Base-by-base conservation (phyloP, 352 stramenopile species). In the Globisporangium acanthophoron region DNA sequence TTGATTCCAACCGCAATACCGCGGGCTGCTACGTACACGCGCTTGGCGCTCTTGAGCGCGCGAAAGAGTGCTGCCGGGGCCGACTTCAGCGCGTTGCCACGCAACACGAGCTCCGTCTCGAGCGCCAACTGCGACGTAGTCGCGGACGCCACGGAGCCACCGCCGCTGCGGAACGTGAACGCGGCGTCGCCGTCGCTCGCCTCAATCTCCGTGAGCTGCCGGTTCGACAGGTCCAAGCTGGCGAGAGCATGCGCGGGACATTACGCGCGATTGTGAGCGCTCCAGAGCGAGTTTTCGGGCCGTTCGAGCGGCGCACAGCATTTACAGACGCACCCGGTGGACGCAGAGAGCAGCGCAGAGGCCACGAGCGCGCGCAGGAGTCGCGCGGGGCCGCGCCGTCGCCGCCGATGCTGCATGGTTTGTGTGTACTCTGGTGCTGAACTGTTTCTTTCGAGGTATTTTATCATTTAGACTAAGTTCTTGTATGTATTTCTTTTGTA, bases 11-110 rank as follows among this genome's bases (percentile, higher is more conserved):
- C 24, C 24, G 24, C 24, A 27, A 27, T 27, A 27, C 24, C 24
- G 24, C 24, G 24, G 24, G 33, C 33, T 37, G 8, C 18, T 45
- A 69, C 71, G 43, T 9, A 85, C 75, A 85, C 69, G 55, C 52
- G 67, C 3, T 60, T 71, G 56, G 69, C 65, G 55, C 61, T 82
- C 27, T 52, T 52, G 33, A 78, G 70, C 16, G 71, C 62, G 50
- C 70, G 70, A 55, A 90, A 78, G 15, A 90, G 62, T 31, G 64
- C 49, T 12, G 58, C 67, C 4, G 77, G 73, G 37, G 88, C 63
- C 31, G 63, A 64, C 6, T 27, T 52, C 6, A 89, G 63, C 29
- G 63, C 64, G 41, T 90, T 90, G 56, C 80, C 70, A 53, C 78
- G 78, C 55, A 90, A 57, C 16, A 72, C 56, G 9, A 87, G 20